Evolutionary conservation across 352 stramenopile species (phyloP), one percentile per base, ranked within the genome.

Genomic region (Pythium apleroticum): DNA sequence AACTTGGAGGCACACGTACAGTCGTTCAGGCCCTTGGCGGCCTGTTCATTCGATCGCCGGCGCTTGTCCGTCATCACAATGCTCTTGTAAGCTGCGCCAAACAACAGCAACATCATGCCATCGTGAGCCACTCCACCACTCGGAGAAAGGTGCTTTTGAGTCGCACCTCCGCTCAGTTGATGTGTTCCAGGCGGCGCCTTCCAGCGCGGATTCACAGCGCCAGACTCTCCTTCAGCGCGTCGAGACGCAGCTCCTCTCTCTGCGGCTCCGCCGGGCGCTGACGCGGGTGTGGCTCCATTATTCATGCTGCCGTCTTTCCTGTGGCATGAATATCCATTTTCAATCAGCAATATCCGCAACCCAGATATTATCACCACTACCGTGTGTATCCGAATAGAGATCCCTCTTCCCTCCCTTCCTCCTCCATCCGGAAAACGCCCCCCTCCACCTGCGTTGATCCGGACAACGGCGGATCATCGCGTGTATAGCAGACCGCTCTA

Each of bases 21-120:
- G 19, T 74, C 65, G 57, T 78, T 87, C 54, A 89, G 56, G 39
- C 81, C 71, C 22, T 52, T 66, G 37, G 66, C 68, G 11, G 82
- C 82, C 39, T 73, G 68, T 30, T 88, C 69, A 50, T 80, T 77
- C 9, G 67, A 55, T 60, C 82, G 84, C 43, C 71, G 75, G 45
- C 84, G 83, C 55, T 86, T 81, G 55, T 89, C 78, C 14, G 78
- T 69, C 66, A 82, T 39, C 37, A 89, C 52, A 22, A 91, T 67
- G 56, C 73, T 77, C 27, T 80, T 70, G 31, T 78, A 74, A 10
- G 52, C 75, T 82, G 35, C 27, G 41, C n/a, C 20, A 45, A 6
- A 8, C 37, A 41, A 50, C 15, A 52, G 20, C 27, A 41, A 35
- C 17, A n/a, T 15, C 9, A 28, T 8, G 10, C 25, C 25, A 20